Percentiles rank a stretch among this genome's conserved stretches.
Evolutionary conservation across 116 monocot species (phyloP).

Genomic region (Trichopus zeylanicus): DNA sequence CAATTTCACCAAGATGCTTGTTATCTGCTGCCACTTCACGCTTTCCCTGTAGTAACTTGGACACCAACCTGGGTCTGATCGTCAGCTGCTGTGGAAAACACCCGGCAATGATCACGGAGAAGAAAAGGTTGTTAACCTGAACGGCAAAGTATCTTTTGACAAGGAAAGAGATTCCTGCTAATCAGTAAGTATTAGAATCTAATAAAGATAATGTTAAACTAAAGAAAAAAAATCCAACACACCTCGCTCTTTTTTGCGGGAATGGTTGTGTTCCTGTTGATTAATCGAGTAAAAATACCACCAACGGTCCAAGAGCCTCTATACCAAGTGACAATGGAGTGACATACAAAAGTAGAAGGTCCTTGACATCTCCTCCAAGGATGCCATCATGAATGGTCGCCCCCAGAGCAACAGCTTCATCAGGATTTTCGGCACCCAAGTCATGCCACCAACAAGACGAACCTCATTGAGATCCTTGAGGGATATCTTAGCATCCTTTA

Average conservation of each 20-base stretch:
- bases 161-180: background rate
- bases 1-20: constrained; percentile 24
- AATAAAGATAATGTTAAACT: background rate
- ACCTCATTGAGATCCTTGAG: constrained; percentile 20
- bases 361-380: constrained; percentile 22
- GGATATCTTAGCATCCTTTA: constrained; percentile 16
- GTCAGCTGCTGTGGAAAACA: constrained; percentile 21
- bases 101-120: background rate
- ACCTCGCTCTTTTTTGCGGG: constrained; percentile 27
- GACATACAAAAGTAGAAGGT: constrained; percentile 20
- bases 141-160: background rate
- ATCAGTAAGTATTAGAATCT: background rate
- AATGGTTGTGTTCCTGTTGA: constrained; percentile 23
- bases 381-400: constrained; percentile 21
- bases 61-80: constrained; percentile 27
- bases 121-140: background rate
- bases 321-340: constrained; percentile 20
- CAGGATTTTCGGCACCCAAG: constrained; percentile 20
- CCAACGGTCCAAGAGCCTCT: constrained; percentile 25
- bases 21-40: constrained; percentile 27
- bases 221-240: background rate
- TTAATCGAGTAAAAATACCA: constrained; percentile 19
- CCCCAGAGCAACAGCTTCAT: constrained; percentile 23
- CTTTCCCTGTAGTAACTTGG: constrained; percentile 19
- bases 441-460: constrained; percentile 24